Evolutionary conservation across 1,284 basidiomycete species (phyloP).

Genomic region (Cryptococcus sp.): DNA sequence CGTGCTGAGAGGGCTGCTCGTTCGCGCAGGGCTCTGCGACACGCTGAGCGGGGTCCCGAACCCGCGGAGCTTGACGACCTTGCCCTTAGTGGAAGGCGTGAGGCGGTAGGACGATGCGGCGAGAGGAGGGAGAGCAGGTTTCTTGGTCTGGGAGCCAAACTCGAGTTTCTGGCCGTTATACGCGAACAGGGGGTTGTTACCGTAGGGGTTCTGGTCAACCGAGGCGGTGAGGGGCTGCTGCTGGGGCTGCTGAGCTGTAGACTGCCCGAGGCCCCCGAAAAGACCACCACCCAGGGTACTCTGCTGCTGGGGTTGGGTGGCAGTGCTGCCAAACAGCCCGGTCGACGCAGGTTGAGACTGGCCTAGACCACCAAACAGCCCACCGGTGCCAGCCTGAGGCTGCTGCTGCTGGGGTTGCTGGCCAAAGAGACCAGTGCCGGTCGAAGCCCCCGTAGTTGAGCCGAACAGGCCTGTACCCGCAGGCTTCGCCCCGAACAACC

Average conservation of each 20-base stretch:
- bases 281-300: constrained; percentile 25
- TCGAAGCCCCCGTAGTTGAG: background rate
- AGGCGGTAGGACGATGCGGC: constrained; percentile 50
- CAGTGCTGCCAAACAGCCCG: constrained; percentile 51
- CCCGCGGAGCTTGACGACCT: constrained; percentile 52
- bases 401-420: constrained; percentile 17
- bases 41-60: constrained; percentile 51
- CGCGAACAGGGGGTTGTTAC: constrained; percentile 63
- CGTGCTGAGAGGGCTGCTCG: constrained; percentile 24
- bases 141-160: constrained; percentile 47
- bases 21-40: constrained; percentile 40
- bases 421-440: constrained; percentile 43
- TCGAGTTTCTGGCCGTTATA: constrained; percentile 46
- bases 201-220: constrained; percentile 83
- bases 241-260: constrained; percentile 36
- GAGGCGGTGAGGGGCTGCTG: constrained; percentile 67
- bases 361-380: constrained; percentile 52
- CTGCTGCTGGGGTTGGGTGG: constrained; percentile 37
- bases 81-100: constrained; percentile 48
- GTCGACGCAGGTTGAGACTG: constrained; percentile 32
- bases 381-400: constrained; percentile 25
- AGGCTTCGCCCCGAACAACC: constrained; percentile 26
- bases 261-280: constrained; percentile 41
- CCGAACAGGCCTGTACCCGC: constrained; percentile 28
- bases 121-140: constrained; percentile 50